Base-by-base conservation (phyloP, 164 flowering plant genomes). In the Magnolia changhungtana region DNA sequence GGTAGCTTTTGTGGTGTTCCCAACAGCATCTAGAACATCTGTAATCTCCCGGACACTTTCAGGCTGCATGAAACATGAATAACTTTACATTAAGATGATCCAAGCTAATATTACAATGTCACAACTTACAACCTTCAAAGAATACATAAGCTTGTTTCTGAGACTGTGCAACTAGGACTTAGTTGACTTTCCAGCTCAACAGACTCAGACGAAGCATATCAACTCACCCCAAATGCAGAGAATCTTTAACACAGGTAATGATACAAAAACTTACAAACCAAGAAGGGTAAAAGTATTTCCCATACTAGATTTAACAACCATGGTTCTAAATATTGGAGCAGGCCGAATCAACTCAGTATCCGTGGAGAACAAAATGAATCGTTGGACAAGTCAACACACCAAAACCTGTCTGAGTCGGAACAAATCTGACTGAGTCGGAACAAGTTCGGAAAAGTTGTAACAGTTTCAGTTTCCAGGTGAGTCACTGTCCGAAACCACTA, bases 1-100 rank as follows among this genome's bases (percentile, higher is more conserved):
- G 65, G 99, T 94, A 76, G 99, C 99, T 85, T 96, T 96, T 58
- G 99, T 96, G 58, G 99, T 96, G 83, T 96, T 96, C 49, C 99
- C 99, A 78, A 94, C 99, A 9, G 99, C 97, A 87, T 96, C 98
- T 74, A 96, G 93, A 79, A 96, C 75, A 90, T 96, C 99, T 51
- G 99, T 96, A 69, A 96, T 91, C 84, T 96, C 99, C 63, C 98
- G 83, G 70, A 94, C 99, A 84, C 97, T 96, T 86, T 94, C 99
- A 72, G 99, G 99, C 99, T 96, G 91, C 64, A 74, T 77, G 11
- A 72, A 63, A 50, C 13, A 79, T 67, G 67, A 55, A 65, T 5
- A 67, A 8, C 21, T 74, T 50, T 8, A 66, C 3, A 3, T 69
- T 49, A 76, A 74, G 64, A 9, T 63, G 69, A 31, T 20, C 1